A percentile compares a stretch with the other conserved stretches of the same genome.
phyloP scores from a whole-genome alignment of 768 basidiomycete genomes.

The Russula dissimulans region DNA sequence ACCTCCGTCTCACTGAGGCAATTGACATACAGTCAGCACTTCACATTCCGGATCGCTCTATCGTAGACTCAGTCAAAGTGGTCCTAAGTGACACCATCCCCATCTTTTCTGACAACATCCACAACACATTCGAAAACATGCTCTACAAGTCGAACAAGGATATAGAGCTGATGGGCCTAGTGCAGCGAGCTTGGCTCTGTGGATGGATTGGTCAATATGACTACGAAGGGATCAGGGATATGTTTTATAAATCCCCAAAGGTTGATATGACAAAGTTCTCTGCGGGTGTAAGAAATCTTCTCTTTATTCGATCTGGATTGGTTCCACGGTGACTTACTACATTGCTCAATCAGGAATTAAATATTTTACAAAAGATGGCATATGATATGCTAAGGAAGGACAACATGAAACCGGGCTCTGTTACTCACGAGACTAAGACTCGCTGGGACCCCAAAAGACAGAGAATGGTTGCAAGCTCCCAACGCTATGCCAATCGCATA shows the following conservation, averaged over 20 bases:
- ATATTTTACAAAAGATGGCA: conserved; percentile 7
- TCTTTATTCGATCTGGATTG: background rate
- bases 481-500: conserved; percentile 9
- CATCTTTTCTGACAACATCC: conserved; percentile 22
- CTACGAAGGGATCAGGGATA: conserved; percentile 28
- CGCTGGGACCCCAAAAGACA: conserved; percentile 2
- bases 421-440: conserved; percentile 9
- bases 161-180: conserved; percentile 15
- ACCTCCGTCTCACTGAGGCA: conserved; percentile 38
- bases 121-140: conserved; percentile 16
- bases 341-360: background rate
- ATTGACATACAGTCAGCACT: conserved; percentile 51
- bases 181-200: conserved; percentile 26
- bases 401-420: conserved; percentile 1
- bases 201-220: conserved; percentile 33
- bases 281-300: conserved; percentile 25
- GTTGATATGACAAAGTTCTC: conserved; percentile 37
- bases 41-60: conserved; percentile 29
- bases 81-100: conserved; percentile 16
- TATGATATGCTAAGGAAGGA: conserved; percentile 9
- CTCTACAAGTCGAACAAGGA: conserved; percentile 13
- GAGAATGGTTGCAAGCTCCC: conserved; percentile 12
- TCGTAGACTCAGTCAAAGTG: conserved; percentile 34
- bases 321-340: background rate
- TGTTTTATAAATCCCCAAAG: conserved; percentile 33